Evolutionary conservation across 129 eudicot genomes (phyloP), one percentile per base, ranked within the genome.

Genomic region (Flaveria brownii): DNA sequence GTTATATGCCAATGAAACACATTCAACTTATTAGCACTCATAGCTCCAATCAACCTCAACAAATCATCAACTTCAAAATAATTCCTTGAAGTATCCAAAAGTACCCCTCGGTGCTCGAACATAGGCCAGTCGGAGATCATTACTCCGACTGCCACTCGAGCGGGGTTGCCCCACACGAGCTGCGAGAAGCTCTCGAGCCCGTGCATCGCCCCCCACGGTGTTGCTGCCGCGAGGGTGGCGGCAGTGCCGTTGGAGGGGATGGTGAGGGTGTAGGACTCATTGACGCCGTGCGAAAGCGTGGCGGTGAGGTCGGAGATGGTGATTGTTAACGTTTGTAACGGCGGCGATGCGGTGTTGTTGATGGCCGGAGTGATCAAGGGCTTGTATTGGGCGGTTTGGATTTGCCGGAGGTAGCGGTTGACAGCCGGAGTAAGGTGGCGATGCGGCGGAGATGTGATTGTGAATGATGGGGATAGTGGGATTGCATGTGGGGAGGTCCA

Each of bases 1-100:
- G 97, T 93, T 0, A 93, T 85, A 56, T 93, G 98, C 98, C 98
- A 93, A 72, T 93, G 98, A 74, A 93, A 93, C 23, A 93, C 98
- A 72, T 93, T 93, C 73, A 93, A 0, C 36, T 93, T 93, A 61
- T 93, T 93, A 75, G 78, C 80, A 63, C 98, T 84, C 90, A 93
- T 85, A 11, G 87, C 91, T 12, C 74, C 83, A 41, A 93, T 91
- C 64, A 85, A 70, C 85, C 93, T 89, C 84, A 88, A 47, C 64
- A 93, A 51, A 76, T 90, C 91, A 13, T 82, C 91, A 2, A 90
- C 91, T 8, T 62, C 85, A 65, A 59, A 90, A 39, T 75, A 93
- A 36, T 90, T 84, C 43, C 98, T 87, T 22, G 96, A 74, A 7
- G 98, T 93, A 80, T 93, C 98, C 73, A 93, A 62, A 86, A 90